phyloP scores from a whole-genome alignment of 2,329 filamentous ascomycete species.

The Pleoardoris graminearum region DNA sequence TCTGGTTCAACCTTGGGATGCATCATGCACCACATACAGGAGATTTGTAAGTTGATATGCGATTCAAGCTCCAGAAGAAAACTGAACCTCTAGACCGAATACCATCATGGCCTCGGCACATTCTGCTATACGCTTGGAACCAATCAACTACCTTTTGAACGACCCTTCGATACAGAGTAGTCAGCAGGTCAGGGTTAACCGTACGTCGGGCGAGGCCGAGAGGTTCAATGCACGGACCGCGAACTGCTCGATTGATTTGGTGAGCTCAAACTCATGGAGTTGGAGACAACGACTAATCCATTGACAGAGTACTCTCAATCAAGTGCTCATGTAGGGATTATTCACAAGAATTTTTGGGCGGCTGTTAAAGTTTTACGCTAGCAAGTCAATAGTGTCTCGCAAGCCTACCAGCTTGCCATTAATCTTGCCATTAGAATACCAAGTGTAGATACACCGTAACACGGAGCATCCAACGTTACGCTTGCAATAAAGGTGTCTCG shows the following conservation, averaged over 20 bases:
- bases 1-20: slow-evolving; percentile 58
- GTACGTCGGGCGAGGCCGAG: slow-evolving; percentile 34
- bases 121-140: slow-evolving; percentile 50
- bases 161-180: slow-evolving; percentile 49
- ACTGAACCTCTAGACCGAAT: slow-evolving; percentile 45
- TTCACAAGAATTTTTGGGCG: not conserved
- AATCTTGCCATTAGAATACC: too few species aligned
- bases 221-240: slow-evolving; percentile 40
- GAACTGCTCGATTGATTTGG: slow-evolving; percentile 33
- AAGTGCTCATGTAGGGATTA: not conserved
- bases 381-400: too few species aligned
- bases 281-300: not conserved
- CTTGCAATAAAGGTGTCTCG: too few species aligned
- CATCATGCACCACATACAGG: slow-evolving; percentile 53
- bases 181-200: slow-evolving; percentile 49
- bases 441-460: too few species aligned
- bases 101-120: slow-evolving; percentile 57
- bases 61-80: not conserved
- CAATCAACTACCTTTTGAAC: slow-evolving; percentile 50
- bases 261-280: not conserved
- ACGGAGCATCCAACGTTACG: too few species aligned
- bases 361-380: too few species aligned
- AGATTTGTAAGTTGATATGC: slow-evolving; percentile 32
- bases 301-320: not conserved
- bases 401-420: too few species aligned